Base-by-base conservation (phyloP, 352 stramenopile genomes). In the Pseudoperonospora humuli region DNA sequence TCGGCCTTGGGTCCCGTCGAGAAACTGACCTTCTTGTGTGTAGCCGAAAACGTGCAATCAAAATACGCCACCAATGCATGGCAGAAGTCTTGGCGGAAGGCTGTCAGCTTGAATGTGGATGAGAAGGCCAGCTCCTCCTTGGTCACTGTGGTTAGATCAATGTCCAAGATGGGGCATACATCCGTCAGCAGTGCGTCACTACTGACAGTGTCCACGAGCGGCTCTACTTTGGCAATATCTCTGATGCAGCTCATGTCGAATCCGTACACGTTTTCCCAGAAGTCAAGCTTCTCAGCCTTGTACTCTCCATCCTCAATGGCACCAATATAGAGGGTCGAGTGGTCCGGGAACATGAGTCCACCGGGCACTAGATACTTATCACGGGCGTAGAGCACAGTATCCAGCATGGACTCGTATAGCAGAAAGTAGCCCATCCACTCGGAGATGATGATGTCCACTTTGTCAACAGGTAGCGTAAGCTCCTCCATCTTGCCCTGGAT, bases 211-310 rank as follows among this genome's bases (percentile, higher is more conserved):
- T 99, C 96, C 27, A 99, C 96, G 6, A 99, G 81, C 9, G 96
- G 95, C 69, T 99, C 96, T 17, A 78, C 82, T 54, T 98, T 84
- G 37, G 95, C 95, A 39, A 98, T 96, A 45, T 97, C 80, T 64
- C 97, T 96, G 61, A 99, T 98, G 51, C 79, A 93, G 64, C 82
- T 97, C 95, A 99, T 99, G 65, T 99, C 93, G 60, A 99, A 99
- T 38, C 96, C 96, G 75, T 99, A 99, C 4, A 99, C 96, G 63
- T 98, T 91, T 38, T 98, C 80, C 96, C 96, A 99, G 65, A 98
- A 97, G 51, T 96, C 78, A 27, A 97, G 84, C 61, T 97, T 97
- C 54, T 96, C 80, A 1, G 85, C 59, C 56, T 90, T 95, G 75
- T 97, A 97, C 45, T 96, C 80, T 47, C 82, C 93, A 70, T 99